These are phyloP conservation scores for Saccharomyces hybrid DNA, from an alignment of 1,139 yeast genomes.

Conservation along the genomic window DNA sequence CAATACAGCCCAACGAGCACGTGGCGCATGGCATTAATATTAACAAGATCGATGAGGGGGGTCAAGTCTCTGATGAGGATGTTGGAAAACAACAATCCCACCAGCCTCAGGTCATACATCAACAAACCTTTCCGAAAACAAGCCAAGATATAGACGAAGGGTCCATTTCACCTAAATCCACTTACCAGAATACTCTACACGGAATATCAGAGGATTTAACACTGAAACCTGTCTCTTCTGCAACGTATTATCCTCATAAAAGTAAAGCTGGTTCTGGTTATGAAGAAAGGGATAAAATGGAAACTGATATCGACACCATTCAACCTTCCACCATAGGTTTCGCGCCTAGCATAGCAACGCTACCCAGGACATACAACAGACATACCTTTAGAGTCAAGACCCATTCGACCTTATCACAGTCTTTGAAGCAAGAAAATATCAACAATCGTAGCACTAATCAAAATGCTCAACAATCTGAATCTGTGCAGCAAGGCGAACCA, in stretches of 20 bases:
- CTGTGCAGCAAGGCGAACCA: slow-evolving; percentile 8
- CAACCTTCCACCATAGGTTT: not conserved
- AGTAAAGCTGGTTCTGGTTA: slow-evolving; percentile 16
- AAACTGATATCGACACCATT: slow-evolving; percentile 5
- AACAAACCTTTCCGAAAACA: not conserved
- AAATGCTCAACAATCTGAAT: not conserved
- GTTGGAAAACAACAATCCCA: not conserved
- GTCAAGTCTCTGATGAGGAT: not conserved
- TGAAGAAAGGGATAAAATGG: slow-evolving; percentile 2
- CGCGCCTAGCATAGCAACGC: not conserved
- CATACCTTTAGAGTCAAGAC: not conserved
- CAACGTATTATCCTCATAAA: slow-evolving; percentile 60
- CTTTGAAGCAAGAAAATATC: not conserved
- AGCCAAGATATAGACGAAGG: not conserved
- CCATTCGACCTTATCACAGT: not conserved
- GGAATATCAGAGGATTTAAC: slow-evolving; percentile 13
- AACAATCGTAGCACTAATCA: not conserved
- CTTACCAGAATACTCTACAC: not conserved
- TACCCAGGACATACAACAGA: not conserved
- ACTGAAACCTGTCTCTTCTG: slow-evolving; percentile 53
- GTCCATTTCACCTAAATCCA: not conserved
- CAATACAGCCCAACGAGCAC: not conserved
- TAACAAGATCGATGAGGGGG: not conserved
- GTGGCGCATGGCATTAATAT: not conserved
- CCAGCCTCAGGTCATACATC: not conserved